These are phyloP conservation scores for Blastobotrys illinoisensis DNA, from an alignment of 1,139 yeast species.

Conservation along the genomic window DNA sequence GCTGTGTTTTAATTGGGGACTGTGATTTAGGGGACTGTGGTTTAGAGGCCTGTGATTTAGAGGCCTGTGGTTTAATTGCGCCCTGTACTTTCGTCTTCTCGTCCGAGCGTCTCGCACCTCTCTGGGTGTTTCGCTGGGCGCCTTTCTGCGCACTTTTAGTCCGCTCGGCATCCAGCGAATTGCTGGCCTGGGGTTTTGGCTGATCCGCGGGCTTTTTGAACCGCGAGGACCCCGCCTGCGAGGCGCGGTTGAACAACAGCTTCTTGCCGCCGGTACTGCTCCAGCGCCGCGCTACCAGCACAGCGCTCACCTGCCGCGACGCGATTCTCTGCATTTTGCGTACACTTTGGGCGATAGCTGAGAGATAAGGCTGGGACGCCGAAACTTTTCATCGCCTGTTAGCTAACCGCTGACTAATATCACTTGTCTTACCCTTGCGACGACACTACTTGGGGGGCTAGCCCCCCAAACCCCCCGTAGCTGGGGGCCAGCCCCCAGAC, in stretches of 20 bases:
- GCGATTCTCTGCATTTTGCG: neutral
- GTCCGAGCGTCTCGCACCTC: too few relatives aligned
- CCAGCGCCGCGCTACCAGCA: neutral
- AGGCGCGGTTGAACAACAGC: neutral
- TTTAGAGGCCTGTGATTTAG: too few relatives aligned
- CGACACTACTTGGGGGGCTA: neutral
- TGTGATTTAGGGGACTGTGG: too few relatives aligned
- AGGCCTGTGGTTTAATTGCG: too few relatives aligned
- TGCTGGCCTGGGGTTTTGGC: neutral
- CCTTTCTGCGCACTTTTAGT: too few relatives aligned
- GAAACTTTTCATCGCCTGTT: neutral
- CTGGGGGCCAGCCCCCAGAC: neutral
- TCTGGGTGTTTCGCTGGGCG: too few relatives aligned
- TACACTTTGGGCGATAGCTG: neutral
- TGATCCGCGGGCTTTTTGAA: neutral
- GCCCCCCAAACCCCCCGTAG: neutral
- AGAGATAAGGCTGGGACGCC: neutral
- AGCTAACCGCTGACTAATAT: neutral
- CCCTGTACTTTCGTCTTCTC: too few relatives aligned
- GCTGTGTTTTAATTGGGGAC: too few relatives aligned
- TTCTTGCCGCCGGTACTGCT: neutral
- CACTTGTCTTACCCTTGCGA: neutral
- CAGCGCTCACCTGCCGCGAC: neutral
- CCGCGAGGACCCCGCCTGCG: neutral
- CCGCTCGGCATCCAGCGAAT: neutral